phyloP scores from a whole-genome alignment of 148 eudicot species.

The Cornus controversa region DNA sequence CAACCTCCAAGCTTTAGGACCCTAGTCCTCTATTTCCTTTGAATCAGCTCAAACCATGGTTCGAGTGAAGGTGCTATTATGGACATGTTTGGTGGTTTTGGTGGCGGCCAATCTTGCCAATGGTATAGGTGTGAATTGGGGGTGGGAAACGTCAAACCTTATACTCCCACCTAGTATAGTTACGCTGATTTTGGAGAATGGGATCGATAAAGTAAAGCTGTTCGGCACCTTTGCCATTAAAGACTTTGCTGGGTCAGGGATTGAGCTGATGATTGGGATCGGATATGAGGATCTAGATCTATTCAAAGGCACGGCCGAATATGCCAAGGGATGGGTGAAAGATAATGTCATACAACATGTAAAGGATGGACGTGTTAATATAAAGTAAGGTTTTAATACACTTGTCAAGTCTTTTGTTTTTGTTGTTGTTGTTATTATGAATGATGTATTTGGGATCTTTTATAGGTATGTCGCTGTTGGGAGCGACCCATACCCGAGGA shows the following conservation, averaged over 20 bases:
- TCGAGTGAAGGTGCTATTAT: slow-evolving; percentile 31
- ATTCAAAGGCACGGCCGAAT: slow-evolving; percentile 27
- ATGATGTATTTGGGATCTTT: not conserved
- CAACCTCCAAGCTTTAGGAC: too few relatives aligned
- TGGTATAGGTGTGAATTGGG: slow-evolving; percentile 83
- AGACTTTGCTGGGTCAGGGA: slow-evolving; percentile 63
- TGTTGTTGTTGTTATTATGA: too few relatives aligned
- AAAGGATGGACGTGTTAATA: slow-evolving; percentile 50
- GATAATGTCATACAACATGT: slow-evolving; percentile 50
- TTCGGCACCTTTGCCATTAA: too few relatives aligned
- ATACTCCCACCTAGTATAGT: slow-evolving; percentile 43
- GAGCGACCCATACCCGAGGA: slow-evolving; percentile 72
- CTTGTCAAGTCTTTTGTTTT: too few relatives aligned
- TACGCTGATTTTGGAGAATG: slow-evolving; percentile 69
- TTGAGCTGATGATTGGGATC: slow-evolving; percentile 81
- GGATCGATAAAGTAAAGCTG: slow-evolving; percentile 59
- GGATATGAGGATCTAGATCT: slow-evolving; percentile 52
- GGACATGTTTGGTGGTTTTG: slow-evolving; percentile 19
- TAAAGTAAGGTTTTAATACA: slow-evolving; percentile 59
- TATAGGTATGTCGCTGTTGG: slow-evolving; percentile 82
- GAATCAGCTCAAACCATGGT: slow-evolving; percentile 31
- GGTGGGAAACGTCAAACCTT: slow-evolving; percentile 51
- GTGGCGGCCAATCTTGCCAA: not conserved
- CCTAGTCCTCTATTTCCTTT: not conserved
- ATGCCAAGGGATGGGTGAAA: slow-evolving; percentile 73